These are phyloP conservation scores for Chytriomyces hyalinus DNA, from an alignment of 192 early-diverging fungal species.

Conservation along the genomic window DNA sequence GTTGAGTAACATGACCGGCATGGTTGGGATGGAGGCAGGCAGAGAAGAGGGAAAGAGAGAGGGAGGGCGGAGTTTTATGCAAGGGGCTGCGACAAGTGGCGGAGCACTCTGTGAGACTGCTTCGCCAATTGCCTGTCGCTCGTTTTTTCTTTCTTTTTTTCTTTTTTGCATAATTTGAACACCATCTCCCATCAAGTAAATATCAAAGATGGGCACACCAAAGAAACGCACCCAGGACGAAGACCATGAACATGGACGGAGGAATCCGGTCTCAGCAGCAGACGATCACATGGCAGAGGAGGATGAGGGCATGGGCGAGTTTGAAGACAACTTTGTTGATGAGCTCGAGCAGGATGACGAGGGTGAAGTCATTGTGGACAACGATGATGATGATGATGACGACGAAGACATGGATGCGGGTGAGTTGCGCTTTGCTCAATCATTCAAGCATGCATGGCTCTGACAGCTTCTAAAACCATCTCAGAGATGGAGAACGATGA, in stretches of 20 bases:
- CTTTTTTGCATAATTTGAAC: neutral
- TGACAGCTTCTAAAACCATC: no score
- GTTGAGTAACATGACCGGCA: conserved; percentile 22
- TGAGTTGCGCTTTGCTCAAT: neutral
- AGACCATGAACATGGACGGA: neutral
- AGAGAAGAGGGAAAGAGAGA: neutral
- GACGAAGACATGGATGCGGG: neutral
- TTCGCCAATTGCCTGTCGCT: neutral
- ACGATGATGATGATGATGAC: conserved; percentile 37
- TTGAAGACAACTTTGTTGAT: conserved; percentile 37
- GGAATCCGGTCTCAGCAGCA: neutral
- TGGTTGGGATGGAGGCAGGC: neutral
- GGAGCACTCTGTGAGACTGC: neutral
- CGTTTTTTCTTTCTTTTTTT: neutral
- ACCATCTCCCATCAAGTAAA: neutral
- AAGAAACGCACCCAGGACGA: conserved; percentile 21
- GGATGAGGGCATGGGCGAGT: conserved; percentile 39
- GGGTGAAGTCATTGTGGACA: conserved; percentile 24
- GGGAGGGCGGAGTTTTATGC: neutral
- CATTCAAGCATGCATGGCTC: neutral
- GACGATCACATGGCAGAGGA: conserved; percentile 5
- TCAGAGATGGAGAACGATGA: conserved; percentile 51
- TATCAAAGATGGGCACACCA: neutral
- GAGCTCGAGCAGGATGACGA: conserved; percentile 35
- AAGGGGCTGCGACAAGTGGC: neutral